phyloP scores from a whole-genome alignment of 305 asterid genomes.

The Withania somnifera region DNA sequence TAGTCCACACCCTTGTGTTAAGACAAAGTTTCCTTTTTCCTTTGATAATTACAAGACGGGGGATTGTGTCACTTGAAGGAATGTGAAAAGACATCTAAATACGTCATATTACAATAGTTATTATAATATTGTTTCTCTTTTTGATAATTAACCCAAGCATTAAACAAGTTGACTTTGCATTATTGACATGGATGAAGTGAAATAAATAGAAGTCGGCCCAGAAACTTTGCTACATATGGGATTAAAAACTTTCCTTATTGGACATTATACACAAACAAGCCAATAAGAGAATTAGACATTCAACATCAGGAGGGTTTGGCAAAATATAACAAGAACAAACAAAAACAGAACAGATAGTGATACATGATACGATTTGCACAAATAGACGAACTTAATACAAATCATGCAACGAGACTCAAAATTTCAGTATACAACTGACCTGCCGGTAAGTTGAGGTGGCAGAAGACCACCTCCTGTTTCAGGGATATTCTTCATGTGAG shows the following conservation, averaged over 20 bases:
- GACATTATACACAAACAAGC: background rate
- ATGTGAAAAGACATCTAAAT: background rate
- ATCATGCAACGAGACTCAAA: background rate
- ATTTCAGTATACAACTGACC: conserved; percentile 30
- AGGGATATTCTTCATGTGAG: conserved; percentile 49
- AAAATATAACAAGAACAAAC: background rate
- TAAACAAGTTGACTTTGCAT: background rate
- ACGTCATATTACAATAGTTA: background rate
- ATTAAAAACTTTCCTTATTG: background rate
- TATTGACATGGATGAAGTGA: background rate
- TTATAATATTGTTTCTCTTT: background rate
- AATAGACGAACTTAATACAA: background rate
- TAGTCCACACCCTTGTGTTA: no score
- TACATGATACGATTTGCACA: background rate
- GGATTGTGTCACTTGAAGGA: background rate
- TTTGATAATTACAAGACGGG: background rate
- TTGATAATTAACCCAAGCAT: background rate
- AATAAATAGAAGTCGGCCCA: background rate
- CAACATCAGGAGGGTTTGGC: background rate
- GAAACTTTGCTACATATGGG: background rate
- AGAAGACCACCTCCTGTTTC: conserved; percentile 57
- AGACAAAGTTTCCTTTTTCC: background rate
- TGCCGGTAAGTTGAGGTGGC: conserved; percentile 79
- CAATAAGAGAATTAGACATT: background rate
- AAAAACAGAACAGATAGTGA: background rate